phyloP scores from a whole-genome alignment of 2,329 filamentous ascomycete genomes.

The Colletotrichum caudatum region DNA sequence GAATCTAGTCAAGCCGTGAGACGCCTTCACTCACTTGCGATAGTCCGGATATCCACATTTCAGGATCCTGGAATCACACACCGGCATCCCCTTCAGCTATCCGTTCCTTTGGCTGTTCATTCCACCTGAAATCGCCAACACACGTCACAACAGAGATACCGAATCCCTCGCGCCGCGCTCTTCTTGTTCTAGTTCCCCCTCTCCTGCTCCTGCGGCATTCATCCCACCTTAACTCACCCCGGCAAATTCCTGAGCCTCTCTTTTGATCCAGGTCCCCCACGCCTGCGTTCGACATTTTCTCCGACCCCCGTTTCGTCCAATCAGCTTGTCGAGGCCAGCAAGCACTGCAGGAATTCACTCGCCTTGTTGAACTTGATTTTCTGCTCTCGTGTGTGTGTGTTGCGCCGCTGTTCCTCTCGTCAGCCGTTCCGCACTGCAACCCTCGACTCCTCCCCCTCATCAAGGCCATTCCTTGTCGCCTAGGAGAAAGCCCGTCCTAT shows the following conservation, averaged over 20 bases:
- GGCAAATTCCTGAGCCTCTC: conserved; percentile 37
- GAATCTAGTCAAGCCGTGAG: conserved; percentile 15
- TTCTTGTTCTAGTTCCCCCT: background rate
- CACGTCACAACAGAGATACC: conserved; percentile 9
- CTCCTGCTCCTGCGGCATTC: conserved; percentile 13
- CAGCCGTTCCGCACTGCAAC: conserved; percentile 34
- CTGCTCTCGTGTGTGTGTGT: conserved; percentile 31
- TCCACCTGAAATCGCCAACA: conserved; percentile 4
- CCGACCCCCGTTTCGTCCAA: conserved; percentile 22
- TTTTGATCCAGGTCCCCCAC: conserved; percentile 31
- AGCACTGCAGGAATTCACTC: conserved; percentile 13
- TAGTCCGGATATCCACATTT: conserved; percentile 24
- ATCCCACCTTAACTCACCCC: conserved; percentile 24
- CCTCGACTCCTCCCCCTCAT: conserved; percentile 18
- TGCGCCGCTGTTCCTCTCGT: conserved; percentile 18
- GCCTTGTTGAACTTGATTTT: conserved; percentile 31
- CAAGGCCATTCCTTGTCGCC: conserved; percentile 36
- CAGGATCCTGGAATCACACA: conserved; percentile 6
- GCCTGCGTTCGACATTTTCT: conserved; percentile 18
- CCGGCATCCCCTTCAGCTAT: background rate
- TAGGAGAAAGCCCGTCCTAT: conserved; percentile 33
- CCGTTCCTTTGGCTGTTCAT: conserved; percentile 11
- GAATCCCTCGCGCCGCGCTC: background rate
- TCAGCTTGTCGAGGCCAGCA: conserved; percentile 6
- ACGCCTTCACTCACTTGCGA: conserved; percentile 13